These are phyloP conservation scores for Bifiguratus adelaidae DNA, from an alignment of 192 early-diverging fungal genomes.

Conservation along the genomic window DNA sequence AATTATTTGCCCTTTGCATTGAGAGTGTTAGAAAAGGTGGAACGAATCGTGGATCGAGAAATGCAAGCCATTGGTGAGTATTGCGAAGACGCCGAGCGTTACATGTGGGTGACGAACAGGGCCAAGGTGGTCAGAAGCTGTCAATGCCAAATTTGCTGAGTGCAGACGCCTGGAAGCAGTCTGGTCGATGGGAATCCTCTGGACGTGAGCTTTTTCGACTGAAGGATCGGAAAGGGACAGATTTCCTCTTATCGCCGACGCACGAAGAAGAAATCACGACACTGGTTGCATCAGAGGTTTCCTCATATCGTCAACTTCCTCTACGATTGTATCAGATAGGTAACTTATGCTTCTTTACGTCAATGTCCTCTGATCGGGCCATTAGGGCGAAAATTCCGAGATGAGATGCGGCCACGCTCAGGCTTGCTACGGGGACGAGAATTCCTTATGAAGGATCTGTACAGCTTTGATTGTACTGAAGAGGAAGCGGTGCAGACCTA, in stretches of 20 bases:
- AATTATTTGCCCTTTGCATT: conserved; percentile 75
- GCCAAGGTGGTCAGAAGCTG: conserved; percentile 55
- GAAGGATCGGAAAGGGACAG: conserved; percentile 63
- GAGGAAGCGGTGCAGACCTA: conserved; percentile 67
- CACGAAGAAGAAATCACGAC: conserved; percentile 89
- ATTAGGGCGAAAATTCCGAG: conserved; percentile 66
- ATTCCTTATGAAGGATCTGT: conserved; percentile 96
- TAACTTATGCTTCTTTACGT: neutral
- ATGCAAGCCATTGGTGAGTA: conserved; percentile 55
- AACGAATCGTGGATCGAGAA: conserved; percentile 71
- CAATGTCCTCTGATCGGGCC: neutral
- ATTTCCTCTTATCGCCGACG: conserved; percentile 71
- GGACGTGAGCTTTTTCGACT: conserved; percentile 65
- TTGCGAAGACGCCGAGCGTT: conserved; percentile 2
- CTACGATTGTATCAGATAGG: conserved; percentile 83
- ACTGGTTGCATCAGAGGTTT: conserved; percentile 53
- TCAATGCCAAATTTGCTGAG: conserved; percentile 56
- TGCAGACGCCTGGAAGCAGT: conserved; percentile 65
- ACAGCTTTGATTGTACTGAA: conserved; percentile 71
- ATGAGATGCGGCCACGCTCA: conserved; percentile 72
- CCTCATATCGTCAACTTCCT: conserved; percentile 65
- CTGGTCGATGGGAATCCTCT: conserved; percentile 67
- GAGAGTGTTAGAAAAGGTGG: conserved; percentile 63
- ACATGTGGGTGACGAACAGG: neutral
- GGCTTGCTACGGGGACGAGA: conserved; percentile 81